phyloP scores from a whole-genome alignment of 2,329 filamentous ascomycete species.

The Aspergillus thermomutatus region DNA sequence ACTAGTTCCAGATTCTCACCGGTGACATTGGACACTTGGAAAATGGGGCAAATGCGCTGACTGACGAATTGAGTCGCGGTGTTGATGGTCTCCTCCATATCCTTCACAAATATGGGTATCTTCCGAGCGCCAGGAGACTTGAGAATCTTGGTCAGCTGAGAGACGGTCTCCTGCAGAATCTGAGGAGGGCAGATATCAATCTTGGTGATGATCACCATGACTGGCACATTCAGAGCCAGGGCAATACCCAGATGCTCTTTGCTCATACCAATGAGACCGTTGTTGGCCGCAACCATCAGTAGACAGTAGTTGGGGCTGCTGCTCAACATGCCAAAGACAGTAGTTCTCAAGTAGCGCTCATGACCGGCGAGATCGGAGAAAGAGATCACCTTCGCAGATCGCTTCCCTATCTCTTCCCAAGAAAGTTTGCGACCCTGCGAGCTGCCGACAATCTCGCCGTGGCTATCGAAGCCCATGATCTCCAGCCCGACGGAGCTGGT shows the following conservation, averaged over 20 bases:
- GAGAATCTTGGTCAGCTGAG: constrained; percentile 85
- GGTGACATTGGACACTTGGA: constrained; percentile 97
- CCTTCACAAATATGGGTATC: constrained; percentile 93
- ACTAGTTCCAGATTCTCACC: constrained; percentile 88
- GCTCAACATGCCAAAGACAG: constrained; percentile 89
- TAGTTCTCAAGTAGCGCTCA: constrained; percentile 91
- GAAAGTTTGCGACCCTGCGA: constrained; percentile 82
- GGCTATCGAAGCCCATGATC: constrained; percentile 93
- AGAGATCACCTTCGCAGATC: constrained; percentile 91
- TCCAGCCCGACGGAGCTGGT: constrained; percentile 98
- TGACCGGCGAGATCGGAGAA: constrained; percentile 96
- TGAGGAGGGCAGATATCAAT: constrained; percentile 97
- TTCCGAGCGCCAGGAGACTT: constrained; percentile 92
- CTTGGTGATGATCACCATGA: constrained; percentile 97
- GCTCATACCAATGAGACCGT: constrained; percentile 95
- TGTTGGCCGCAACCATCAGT: constrained; percentile 97
- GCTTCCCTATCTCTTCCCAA: constrained; percentile 96
- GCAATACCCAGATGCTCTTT: constrained; percentile 97
- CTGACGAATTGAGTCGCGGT: constrained; percentile 95
- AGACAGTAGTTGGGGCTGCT: constrained; percentile 97
- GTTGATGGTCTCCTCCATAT: constrained; percentile 85
- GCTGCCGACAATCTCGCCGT: constrained; percentile 76
- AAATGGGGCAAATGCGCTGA: constrained; percentile 92
- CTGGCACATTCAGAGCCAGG: constrained; percentile 87
- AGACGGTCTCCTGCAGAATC: constrained; percentile 89